phyloP scores from a whole-genome alignment of 2,329 filamentous ascomycete species.

The Esteya vermicola region DNA sequence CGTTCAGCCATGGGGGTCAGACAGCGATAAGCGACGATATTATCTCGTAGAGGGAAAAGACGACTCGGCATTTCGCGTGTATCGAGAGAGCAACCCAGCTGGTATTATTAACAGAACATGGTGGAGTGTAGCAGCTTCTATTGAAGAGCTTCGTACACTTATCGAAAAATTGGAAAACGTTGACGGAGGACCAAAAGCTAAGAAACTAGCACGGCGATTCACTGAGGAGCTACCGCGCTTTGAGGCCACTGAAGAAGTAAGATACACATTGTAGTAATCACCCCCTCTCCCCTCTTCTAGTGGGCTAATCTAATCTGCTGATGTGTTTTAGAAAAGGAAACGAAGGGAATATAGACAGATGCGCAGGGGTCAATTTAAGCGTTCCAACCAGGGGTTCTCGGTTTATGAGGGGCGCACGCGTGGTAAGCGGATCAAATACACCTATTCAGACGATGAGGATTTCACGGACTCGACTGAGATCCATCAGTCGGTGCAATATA shows the following conservation, averaged over 20 bases:
- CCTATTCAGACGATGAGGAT: constrained; percentile 79
- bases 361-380: constrained; percentile 74
- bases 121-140: constrained; percentile 84
- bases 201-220: constrained; percentile 65
- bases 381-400: constrained; percentile 79
- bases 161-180: constrained; percentile 61
- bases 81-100: constrained; percentile 80
- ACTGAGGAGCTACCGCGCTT: constrained; percentile 71
- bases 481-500: constrained; percentile 61
- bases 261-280: too few species aligned
- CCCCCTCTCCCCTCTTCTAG: too few species aligned
- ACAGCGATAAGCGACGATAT: constrained; percentile 78
- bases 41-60: constrained; percentile 89
- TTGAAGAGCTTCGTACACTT: constrained; percentile 68
- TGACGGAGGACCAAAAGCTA: constrained; percentile 72
- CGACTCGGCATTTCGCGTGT: constrained; percentile 86
- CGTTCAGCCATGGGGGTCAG: constrained; percentile 65
- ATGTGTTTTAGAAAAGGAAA: constrained; percentile 60
- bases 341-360: constrained; percentile 80
- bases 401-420: constrained; percentile 92
- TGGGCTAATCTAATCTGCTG: too few species aligned
- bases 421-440: constrained; percentile 93
- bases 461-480: constrained; percentile 47
- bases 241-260: constrained; percentile 80
- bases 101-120: constrained; percentile 58